Evolutionary conservation across 1,284 basidiomycete species (phyloP), one percentile per base, ranked within the genome.

Genomic region (Heterobasidion parviporum): DNA sequence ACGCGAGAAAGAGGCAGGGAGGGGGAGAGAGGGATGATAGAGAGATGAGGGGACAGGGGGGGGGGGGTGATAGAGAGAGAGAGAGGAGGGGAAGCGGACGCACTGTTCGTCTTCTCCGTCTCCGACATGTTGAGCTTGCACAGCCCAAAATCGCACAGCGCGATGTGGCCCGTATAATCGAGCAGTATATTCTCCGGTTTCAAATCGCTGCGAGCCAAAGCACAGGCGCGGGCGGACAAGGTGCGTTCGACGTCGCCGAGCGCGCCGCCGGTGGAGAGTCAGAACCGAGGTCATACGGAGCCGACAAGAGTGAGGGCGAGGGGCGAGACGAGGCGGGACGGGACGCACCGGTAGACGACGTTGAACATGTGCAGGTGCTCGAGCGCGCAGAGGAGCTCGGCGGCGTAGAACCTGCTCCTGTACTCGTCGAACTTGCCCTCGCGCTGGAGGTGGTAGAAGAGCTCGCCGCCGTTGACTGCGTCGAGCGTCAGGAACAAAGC

Each of bases 51-150:
- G n/a, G n/a, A n/a, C n/a, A n/a, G n/a, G n/a, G n/a, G n/a, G n/a
- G n/a, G n/a, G n/a, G 41, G 46, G 18, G 46, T 16, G 46, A 18
- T 4, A 32, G 18, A 6, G 18, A 10, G 46, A 47, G 18, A 8
- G 18, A 6, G 26, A 4, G 8, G 18, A 14, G 8, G 18, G 8
- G 18, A 41, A 3, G n/a, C 6, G 38, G 38, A 12, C 85, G 65
- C 65, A 94, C 92, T 98, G 74, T 98, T 98, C 12, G 96, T 99
- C 67, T 96, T 98, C 69, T 98, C 94, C 8, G 89, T 88, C 67
- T 97, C 94, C 1, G 91, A 91, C 97, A 99, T 99, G 74, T 99
- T 98, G 54, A 99, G 79, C 71, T 99, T 99, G 76, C 95, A 99
- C 8, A 99, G 82, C n/a, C 92, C 92, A 68, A 99, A 99, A 70